phyloP scores from a whole-genome alignment of 805 yeast species.

The Saccharomycopsis sp. region DNA sequence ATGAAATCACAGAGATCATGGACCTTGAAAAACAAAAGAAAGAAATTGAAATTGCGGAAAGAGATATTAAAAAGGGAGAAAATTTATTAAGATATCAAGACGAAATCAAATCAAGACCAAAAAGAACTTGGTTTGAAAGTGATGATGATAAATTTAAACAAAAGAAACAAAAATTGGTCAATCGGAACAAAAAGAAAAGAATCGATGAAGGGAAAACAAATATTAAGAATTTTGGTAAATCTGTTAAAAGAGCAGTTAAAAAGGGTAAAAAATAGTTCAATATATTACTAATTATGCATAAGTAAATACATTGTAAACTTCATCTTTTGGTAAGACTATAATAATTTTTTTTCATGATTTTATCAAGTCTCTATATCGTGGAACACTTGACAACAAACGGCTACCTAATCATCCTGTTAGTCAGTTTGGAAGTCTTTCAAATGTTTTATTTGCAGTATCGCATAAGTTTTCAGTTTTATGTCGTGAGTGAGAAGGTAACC shows the following conservation, averaged over 20 bases:
- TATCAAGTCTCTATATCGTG: too few species aligned
- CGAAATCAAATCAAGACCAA: slow-evolving; percentile 85
- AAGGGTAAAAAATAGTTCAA: neutral
- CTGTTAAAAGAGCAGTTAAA: slow-evolving; percentile 3
- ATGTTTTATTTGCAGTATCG: too few species aligned
- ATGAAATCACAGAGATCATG: slow-evolving; percentile 61
- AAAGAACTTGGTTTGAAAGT: slow-evolving; percentile 91
- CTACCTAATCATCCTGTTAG: too few species aligned
- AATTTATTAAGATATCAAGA: slow-evolving; percentile 69
- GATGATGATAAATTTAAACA: slow-evolving; percentile 1
- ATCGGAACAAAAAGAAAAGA: slow-evolving; percentile 17
- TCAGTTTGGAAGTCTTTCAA: too few species aligned
- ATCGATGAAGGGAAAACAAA: slow-evolving; percentile 10
- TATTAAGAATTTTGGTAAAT: slow-evolving; percentile 4
- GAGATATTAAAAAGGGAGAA: slow-evolving; percentile 79
- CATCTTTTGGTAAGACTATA: too few species aligned
- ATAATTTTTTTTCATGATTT: too few species aligned
- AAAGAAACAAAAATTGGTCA: slow-evolving; percentile 12
- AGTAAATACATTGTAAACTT: too few species aligned
- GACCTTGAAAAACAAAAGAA: slow-evolving; percentile 85
- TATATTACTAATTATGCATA: too few species aligned
- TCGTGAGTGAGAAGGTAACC: too few species aligned
- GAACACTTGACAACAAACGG: too few species aligned
- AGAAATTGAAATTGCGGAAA: slow-evolving; percentile 79
- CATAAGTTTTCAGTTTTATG: too few species aligned